A percentile compares a stretch with the other conserved stretches of the same genome.
Evolutionary conservation across 73 alveolate species (phyloP).

Genomic region (Blepharisma japonicum): DNA sequence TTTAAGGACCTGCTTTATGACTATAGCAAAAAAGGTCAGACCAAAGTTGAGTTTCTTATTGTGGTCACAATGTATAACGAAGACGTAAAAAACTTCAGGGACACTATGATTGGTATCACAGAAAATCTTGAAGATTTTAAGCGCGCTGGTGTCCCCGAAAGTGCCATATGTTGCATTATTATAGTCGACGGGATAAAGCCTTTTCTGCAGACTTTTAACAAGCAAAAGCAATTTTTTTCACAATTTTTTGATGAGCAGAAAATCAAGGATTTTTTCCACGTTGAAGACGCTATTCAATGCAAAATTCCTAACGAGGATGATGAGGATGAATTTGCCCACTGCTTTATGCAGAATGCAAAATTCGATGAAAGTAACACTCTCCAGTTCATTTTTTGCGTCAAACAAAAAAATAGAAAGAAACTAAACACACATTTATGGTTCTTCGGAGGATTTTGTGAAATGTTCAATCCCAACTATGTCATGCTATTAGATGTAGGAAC

Average conservation of each 20-base stretch:
- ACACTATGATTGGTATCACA: constrained; percentile 39
- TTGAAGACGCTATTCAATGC: neutral
- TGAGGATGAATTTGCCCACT: neutral
- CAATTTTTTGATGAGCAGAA: constrained; percentile 24
- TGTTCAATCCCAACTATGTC: constrained; percentile 39
- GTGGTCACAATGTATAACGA: constrained; percentile 59
- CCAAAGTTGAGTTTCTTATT: neutral
- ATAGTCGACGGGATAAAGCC: constrained; percentile 19
- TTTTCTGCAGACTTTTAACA: constrained; percentile 15
- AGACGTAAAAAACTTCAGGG: constrained; percentile 23
- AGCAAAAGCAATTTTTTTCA: constrained; percentile 12
- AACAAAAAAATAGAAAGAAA: constrained; percentile 50
- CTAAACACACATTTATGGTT: constrained; percentile 58
- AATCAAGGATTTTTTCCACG: neutral
- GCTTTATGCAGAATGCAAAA: no score
- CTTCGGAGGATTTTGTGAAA: constrained; percentile 43
- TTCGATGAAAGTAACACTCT: neutral
- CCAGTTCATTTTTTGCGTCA: constrained; percentile 45
- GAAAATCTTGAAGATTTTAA: constrained; percentile 30
- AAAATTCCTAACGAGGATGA: neutral
- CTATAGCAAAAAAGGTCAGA: neutral
- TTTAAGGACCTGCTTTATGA: neutral
- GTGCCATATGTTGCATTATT: neutral
- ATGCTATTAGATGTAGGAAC: constrained; percentile 54
- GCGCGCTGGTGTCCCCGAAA: neutral